A percentile compares a stretch with the other conserved stretches of the same genome.
Conservation (phyloP, 2,329 filamentous ascomycete genomes). For the Phyllosticta paracitricarpa region DNA sequence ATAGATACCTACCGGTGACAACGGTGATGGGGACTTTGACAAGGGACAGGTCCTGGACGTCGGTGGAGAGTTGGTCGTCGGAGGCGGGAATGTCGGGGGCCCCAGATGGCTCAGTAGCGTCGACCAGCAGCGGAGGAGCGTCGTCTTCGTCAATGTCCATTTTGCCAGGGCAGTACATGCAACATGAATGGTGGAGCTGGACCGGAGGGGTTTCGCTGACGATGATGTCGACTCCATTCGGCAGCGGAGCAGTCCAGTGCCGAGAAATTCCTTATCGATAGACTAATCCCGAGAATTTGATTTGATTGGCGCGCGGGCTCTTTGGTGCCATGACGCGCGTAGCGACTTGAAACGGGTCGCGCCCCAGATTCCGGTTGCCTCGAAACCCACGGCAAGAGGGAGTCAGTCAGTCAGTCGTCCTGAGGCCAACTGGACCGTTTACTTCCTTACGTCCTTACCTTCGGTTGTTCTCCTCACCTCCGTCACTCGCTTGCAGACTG, state of each 20-base stretch:
- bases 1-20: constrained; percentile 53
- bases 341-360: not conserved
- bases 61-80: constrained; percentile 20
- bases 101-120: constrained; percentile 30
- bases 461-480: not conserved
- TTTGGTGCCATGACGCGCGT: not conserved
- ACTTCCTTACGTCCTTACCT: not conserved
- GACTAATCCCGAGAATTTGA: not conserved
- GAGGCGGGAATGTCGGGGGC: constrained; percentile 11
- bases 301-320: not conserved
- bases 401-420: not conserved
- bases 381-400: not conserved
- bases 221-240: not conserved
- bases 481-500: not conserved
- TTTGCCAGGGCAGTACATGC: not conserved
- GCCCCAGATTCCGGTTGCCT: not conserved
- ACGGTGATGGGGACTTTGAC: constrained; percentile 76
- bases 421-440: not conserved
- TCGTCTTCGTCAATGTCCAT: constrained; percentile 48
- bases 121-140: constrained; percentile 51
- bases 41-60: constrained; percentile 39
- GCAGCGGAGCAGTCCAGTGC: not conserved
- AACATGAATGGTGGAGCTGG: not conserved
- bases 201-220: not conserved
- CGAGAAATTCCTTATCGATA: constrained; percentile 2